A percentile compares a stretch with the other conserved stretches of the same genome.
phyloP scores from a whole-genome alignment of 2,329 filamentous ascomycete genomes.

The Cladosporium sp. region DNA sequence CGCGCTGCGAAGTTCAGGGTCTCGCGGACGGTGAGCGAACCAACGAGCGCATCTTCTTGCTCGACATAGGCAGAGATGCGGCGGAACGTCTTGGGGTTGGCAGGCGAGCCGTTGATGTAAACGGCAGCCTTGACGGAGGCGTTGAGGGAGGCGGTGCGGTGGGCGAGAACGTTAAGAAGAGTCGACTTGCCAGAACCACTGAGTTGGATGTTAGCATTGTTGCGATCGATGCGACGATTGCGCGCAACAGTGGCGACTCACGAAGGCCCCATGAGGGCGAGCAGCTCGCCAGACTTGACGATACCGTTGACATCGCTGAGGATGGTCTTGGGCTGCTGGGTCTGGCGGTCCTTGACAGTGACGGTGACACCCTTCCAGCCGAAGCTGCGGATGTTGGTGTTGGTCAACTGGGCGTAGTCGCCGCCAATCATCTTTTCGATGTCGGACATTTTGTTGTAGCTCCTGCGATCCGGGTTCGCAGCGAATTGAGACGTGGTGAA shows the following conservation, averaged over 20 bases:
- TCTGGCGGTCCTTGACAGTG: conserved; percentile 66
- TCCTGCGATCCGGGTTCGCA: conserved; percentile 28
- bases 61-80: conserved; percentile 74
- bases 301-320: conserved; percentile 60
- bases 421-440: conserved; percentile 43
- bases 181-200: conserved; percentile 73
- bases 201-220: conserved; percentile 11
- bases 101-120: conserved; percentile 58
- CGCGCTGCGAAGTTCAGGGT: conserved; percentile 74
- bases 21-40: conserved; percentile 73
- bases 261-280: conserved; percentile 76
- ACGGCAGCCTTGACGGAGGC: conserved; percentile 52
- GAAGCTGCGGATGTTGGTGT: conserved; percentile 61
- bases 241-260: conserved; percentile 30
- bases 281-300: conserved; percentile 65
- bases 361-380: conserved; percentile 66
- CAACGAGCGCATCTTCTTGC: conserved; percentile 81
- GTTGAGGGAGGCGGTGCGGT: conserved; percentile 51
- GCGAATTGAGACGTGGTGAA: conserved; percentile 11
- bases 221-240: not conserved
- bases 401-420: conserved; percentile 54
- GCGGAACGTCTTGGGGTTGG: conserved; percentile 55
- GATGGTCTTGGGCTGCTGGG: conserved; percentile 60
- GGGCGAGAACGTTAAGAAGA: conserved; percentile 73
- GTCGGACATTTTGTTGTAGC: conserved; percentile 38